A percentile compares a stretch with the other conserved stretches of the same genome.
These are phyloP conservation scores for Pseudoperonospora humuli DNA, from an alignment of 352 stramenopile genomes.

Conservation along the genomic window DNA sequence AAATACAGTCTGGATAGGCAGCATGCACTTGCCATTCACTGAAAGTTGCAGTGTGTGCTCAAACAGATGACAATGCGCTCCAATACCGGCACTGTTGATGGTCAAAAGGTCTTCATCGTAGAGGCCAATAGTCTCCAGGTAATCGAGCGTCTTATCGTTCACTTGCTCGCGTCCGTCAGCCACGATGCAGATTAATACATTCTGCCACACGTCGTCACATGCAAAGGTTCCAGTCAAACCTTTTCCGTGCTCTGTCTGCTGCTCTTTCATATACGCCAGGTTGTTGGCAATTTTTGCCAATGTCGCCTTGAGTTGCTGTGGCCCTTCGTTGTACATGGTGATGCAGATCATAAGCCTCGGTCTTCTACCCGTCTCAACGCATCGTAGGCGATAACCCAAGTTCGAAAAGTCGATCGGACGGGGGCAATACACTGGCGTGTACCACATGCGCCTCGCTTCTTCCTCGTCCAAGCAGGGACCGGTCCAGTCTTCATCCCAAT, in stretches of 20 bases:
- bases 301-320: slow-evolving; percentile 57
- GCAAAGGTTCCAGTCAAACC: slow-evolving; percentile 34
- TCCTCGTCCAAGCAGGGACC: slow-evolving; percentile 64
- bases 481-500: slow-evolving; percentile 74
- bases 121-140: slow-evolving; percentile 57
- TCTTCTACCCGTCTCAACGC: slow-evolving; percentile 61
- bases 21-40: slow-evolving; percentile 55
- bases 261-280: slow-evolving; percentile 56
- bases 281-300: slow-evolving; percentile 82
- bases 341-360: slow-evolving; percentile 80
- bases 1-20: slow-evolving; percentile 74
- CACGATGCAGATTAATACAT: slow-evolving; percentile 75
- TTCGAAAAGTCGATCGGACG: slow-evolving; percentile 71
- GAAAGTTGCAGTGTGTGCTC: slow-evolving; percentile 77
- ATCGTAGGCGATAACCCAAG: slow-evolving; percentile 64
- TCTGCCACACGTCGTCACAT: slow-evolving; percentile 72
- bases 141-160: slow-evolving; percentile 76
- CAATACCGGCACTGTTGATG: slow-evolving; percentile 79
- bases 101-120: slow-evolving; percentile 83
- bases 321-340: slow-evolving; percentile 81
- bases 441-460: slow-evolving; percentile 70
- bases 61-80: slow-evolving; percentile 76
- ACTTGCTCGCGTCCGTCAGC: slow-evolving; percentile 70
- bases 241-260: slow-evolving; percentile 27
- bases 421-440: slow-evolving; percentile 71